A percentile compares a stretch with the other conserved stretches of the same genome.
Evolutionary conservation across 352 stramenopile species (phyloP).

Genomic region (Phytophthora brassicae): DNA sequence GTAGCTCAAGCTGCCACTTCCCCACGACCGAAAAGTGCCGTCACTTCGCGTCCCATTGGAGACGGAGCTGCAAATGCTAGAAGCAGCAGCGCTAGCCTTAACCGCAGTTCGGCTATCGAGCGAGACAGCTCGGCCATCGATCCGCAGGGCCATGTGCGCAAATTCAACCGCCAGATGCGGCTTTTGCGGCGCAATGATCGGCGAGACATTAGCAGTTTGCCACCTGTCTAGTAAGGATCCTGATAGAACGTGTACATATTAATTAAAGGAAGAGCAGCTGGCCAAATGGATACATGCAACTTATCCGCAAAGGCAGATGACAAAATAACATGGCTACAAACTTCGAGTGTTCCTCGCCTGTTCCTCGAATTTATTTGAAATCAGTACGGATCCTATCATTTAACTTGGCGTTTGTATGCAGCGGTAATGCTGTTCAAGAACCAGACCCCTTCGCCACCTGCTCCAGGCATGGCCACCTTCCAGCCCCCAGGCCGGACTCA

Average conservation of each 20-base stretch:
- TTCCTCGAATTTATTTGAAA: no score
- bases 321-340: no score
- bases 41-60: constrained; percentile 4
- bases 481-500: no score
- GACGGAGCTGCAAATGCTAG: neutral
- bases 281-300: no score
- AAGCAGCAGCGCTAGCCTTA: constrained; percentile 12
- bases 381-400: no score
- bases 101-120: neutral
- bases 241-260: neutral
- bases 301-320: no score
- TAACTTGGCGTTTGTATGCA: no score
- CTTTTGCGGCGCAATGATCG: constrained; percentile 60
- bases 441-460: no score
- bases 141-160: constrained; percentile 47
- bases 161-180: constrained; percentile 78
- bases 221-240: constrained; percentile 33
- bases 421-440: no score
- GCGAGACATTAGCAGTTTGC: constrained; percentile 40
- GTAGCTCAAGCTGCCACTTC: constrained; percentile 2
- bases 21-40: constrained; percentile 9
- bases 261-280: neutral
- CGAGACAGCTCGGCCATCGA: constrained; percentile 31
- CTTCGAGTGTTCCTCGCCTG: no score
- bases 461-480: no score